These are phyloP conservation scores for Candida sphagnicola DNA, from an alignment of 805 yeast genomes.

Conservation along the genomic window DNA sequence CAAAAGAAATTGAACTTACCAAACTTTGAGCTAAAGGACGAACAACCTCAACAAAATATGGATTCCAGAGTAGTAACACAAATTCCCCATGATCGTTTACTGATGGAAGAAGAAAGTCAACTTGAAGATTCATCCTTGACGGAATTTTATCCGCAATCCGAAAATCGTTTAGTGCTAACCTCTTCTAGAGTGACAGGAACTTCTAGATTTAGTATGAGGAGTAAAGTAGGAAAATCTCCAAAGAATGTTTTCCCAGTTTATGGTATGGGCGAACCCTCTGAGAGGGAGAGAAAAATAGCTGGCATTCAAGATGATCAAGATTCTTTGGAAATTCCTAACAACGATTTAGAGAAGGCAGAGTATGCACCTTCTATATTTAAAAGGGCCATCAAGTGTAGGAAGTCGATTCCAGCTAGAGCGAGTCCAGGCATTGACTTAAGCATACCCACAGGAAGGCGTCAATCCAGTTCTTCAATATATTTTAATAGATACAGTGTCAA, in stretches of 20 bases:
- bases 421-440: background rate
- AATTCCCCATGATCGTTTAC: constrained; percentile 8
- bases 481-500: background rate
- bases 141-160: too few species aligned
- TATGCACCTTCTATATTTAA: background rate
- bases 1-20: constrained; percentile 61
- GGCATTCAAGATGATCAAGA: background rate
- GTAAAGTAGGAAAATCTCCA: constrained; percentile 43
- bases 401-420: background rate
- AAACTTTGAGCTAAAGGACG: constrained; percentile 66
- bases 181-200: background rate
- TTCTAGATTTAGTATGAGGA: constrained; percentile 3
- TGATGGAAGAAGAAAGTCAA: constrained; percentile 10
- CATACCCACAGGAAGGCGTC: background rate
- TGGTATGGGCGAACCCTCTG: constrained; percentile 69
- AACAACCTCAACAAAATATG: constrained; percentile 72
- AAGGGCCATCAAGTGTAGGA: background rate
- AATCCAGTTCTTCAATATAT: background rate
- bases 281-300: constrained; percentile 57
- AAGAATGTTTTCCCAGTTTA: constrained; percentile 75
- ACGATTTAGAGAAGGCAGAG: background rate
- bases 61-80: constrained; percentile 74
- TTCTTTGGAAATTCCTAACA: background rate
- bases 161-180: background rate
- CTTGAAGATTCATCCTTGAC: constrained; percentile 1